Percentiles rank a stretch among this genome's conserved stretches.
Conservation (phyloP, 73 alveolate genomes). For the Paramecium octaurelia region DNA sequence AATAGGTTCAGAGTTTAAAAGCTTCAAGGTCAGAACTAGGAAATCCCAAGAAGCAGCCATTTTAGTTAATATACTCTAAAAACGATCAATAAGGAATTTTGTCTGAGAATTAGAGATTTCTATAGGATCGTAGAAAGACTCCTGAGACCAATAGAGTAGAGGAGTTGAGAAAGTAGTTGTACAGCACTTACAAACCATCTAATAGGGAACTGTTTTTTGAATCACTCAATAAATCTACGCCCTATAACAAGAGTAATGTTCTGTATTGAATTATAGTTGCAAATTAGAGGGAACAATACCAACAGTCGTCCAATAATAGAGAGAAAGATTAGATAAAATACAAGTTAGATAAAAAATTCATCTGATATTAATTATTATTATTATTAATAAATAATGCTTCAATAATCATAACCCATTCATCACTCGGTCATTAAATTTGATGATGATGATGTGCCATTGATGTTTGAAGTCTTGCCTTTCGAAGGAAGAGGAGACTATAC, state of each 20-base stretch:
- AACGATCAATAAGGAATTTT: background rate
- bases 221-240: background rate
- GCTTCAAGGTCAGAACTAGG: background rate
- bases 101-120: background rate
- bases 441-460: background rate
- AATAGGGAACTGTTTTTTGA: background rate
- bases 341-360: background rate
- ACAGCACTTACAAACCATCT: background rate
- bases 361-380: background rate
- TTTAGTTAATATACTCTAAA: background rate
- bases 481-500: conserved; percentile 1
- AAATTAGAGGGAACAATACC: background rate
- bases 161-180: background rate
- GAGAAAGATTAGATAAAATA: background rate
- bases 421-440: background rate
- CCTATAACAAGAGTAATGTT: background rate
- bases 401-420: background rate
- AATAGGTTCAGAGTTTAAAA: background rate
- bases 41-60: background rate
- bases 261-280: background rate
- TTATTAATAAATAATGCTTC: background rate
- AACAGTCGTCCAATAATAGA: background rate
- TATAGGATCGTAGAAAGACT: background rate
- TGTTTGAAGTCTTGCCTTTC: background rate
- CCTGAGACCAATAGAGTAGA: background rate